Evolutionary conservation across 768 basidiomycete genomes (phyloP), one percentile per base, ranked within the genome.

Genomic region (Daedalea quercina): DNA sequence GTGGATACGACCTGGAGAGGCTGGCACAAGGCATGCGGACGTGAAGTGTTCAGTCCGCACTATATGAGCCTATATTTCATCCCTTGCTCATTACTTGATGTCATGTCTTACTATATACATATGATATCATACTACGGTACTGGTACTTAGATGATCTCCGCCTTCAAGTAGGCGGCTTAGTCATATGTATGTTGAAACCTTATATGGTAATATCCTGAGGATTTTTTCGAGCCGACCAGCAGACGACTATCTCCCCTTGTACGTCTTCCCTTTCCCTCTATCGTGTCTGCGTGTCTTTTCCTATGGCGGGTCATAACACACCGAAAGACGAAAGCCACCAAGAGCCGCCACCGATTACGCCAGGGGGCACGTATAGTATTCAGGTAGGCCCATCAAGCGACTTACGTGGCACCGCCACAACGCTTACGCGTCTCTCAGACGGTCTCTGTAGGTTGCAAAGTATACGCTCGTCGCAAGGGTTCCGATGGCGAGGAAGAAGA

Each of bases 401-500:
- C 45, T n/a, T 15, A 58, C 50, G 61, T 52, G 56, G 53, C 44
- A 44, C 53, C 57, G 58, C 64, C 55, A 52, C 54, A 25, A 50
- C 48, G 57, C 58, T 56, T 50, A 58, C 55, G 50, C 52, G 52
- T 54, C 55, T 56, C 49, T 50, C 68, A 93, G 94, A 86, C 84
- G 33, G 84, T 97, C 60, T 79, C 82, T 54, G 89, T 94, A 62
- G 96, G 96, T 52, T 97, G 94, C 76, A 97, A 97, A 74, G 81
- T 99, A 66, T 94, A 86, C 72, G 90, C 95, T 59, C 82, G 81
- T 41, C 86, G 95, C 58, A 85, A 87, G 55, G 80, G 79, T 41
- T 70, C 84, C 44, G 83, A 85, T 61, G 90, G 87, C 43, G 74
- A 82, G 60, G 70, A 74, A 44, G 94, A 97, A 71, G 91, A 96